A percentile compares a stretch with the other conserved stretches of the same genome.
Evolutionary conservation across 768 basidiomycete genomes (phyloP).

Genomic region (Lactarius trivialis): DNA sequence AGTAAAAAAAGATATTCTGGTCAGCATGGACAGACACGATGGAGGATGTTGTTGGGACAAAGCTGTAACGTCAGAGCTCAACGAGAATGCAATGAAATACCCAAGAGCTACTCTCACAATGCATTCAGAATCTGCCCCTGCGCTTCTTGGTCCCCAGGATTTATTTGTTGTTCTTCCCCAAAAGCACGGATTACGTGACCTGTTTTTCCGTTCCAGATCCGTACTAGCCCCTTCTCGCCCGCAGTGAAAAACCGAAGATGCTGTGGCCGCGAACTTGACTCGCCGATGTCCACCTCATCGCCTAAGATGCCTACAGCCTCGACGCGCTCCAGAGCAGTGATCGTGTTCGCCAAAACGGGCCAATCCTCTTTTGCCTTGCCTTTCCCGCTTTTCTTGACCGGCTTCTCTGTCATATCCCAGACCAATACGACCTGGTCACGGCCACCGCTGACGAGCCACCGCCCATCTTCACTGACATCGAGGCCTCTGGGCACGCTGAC

Average conservation of each 20-base stretch:
- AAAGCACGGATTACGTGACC: conserved; percentile 58
- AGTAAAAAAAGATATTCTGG: conserved; percentile 94
- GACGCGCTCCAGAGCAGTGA: conserved; percentile 78
- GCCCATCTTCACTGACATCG: conserved; percentile 77
- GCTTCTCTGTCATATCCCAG: conserved; percentile 63
- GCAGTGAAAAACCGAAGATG: conserved; percentile 75
- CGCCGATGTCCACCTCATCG: conserved; percentile 42
- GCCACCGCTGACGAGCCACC: conserved; percentile 86
- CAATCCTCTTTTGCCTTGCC: conserved; percentile 41
- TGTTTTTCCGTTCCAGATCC: conserved; percentile 74
- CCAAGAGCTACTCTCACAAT: conserved; percentile 48
- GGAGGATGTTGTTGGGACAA: conserved; percentile 54
- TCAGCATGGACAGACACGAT: conserved; percentile 88
- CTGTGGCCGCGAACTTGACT: conserved; percentile 35
- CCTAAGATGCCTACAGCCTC: conserved; percentile 76
- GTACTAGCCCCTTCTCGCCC: conserved; percentile 82
- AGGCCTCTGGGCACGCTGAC: conserved; percentile 90
- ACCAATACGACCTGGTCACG: conserved; percentile 88
- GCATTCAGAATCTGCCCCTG: conserved; percentile 79
- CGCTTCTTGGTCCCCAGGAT: conserved; percentile 57
- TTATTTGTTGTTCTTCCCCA: conserved; percentile 42
- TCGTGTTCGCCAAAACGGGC: conserved; percentile 67
- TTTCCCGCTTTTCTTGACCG: conserved; percentile 37
- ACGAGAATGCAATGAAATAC: not conserved
- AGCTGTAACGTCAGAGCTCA: conserved; percentile 39